Conservation (phyloP, 371 early-diverging fungal genomes). For the Dinochytrium kinnereticum region DNA sequence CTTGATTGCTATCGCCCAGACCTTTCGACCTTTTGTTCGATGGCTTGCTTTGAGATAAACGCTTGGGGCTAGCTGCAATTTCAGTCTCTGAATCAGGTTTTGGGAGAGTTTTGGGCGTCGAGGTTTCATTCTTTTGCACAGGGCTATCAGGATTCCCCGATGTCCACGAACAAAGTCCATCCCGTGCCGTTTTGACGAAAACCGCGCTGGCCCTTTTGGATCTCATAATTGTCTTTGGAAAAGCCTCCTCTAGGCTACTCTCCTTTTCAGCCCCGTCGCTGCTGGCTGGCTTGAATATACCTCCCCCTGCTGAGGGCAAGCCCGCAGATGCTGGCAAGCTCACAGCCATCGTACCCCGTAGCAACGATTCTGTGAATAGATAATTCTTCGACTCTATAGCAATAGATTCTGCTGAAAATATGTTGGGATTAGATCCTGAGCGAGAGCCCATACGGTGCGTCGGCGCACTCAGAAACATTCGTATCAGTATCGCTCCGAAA, state of each 20-base stretch:
- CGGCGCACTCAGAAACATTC: neutral
- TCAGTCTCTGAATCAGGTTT: neutral
- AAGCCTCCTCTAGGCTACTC: neutral
- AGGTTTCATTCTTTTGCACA: too few species aligned
- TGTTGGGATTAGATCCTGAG: neutral
- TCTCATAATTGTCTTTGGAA: neutral
- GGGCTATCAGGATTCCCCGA: neutral
- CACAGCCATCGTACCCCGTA: slow-evolving; percentile 25
- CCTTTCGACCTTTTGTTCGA: neutral
- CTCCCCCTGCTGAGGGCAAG: slow-evolving; percentile 34
- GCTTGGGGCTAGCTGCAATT: neutral
- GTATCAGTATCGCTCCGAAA: too few species aligned
- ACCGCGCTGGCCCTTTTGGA: slow-evolving; percentile 9
- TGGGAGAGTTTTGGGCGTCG: too few species aligned
- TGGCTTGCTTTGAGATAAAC: neutral
- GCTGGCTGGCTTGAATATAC: slow-evolving; percentile 20
- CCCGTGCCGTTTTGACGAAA: slow-evolving; percentile 18
- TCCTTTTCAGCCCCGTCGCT: neutral
- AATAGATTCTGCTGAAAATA: neutral
- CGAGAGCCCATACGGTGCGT: slow-evolving; percentile 12
- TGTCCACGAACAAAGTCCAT: neutral
- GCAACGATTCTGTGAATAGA: slow-evolving; percentile 20
- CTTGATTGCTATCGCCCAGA: neutral
- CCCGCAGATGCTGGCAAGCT: slow-evolving; percentile 30
- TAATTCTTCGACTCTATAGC: slow-evolving; percentile 24